These are phyloP conservation scores for Bipolaris cookei DNA, from an alignment of 2,329 filamentous ascomycete genomes.

Conservation along the genomic window DNA sequence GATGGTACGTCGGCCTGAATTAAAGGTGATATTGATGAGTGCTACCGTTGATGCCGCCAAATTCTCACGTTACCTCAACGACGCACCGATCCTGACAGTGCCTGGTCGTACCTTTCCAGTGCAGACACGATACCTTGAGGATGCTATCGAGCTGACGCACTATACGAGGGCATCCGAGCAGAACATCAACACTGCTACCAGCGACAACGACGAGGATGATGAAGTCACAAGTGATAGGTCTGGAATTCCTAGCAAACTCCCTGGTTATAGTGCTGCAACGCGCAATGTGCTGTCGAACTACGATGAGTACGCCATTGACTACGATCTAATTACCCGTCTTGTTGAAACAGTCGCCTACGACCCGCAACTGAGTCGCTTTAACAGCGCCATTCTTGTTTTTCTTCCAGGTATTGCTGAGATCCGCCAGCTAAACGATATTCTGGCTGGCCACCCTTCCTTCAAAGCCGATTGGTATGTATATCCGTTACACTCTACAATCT, in stretches of 20 bases:
- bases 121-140: constrained; percentile 84
- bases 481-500: constrained; percentile 91
- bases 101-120: constrained; percentile 95
- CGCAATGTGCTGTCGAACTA: constrained; percentile 75
- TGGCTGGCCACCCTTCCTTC: constrained; percentile 79
- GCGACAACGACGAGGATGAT: constrained; percentile 57
- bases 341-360: constrained; percentile 77
- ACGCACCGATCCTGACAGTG: constrained; percentile 85
- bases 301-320: constrained; percentile 92
- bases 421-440: constrained; percentile 81
- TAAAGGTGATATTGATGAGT: constrained; percentile 97
- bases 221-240: constrained; percentile 57
- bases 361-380: constrained; percentile 71
- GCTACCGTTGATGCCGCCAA: constrained; percentile 92
- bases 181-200: constrained; percentile 60
- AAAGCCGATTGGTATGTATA: constrained; percentile 81
- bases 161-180: constrained; percentile 57
- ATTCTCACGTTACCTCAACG: constrained; percentile 86
- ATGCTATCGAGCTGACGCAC: constrained; percentile 86
- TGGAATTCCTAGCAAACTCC: constrained; percentile 69
- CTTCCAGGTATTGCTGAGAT: constrained; percentile 95
- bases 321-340: constrained; percentile 80
- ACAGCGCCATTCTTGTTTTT: constrained; percentile 92
- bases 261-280: constrained; percentile 77
- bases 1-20: constrained; percentile 74